A percentile compares a stretch with the other conserved stretches of the same genome.
phyloP scores from a whole-genome alignment of 2,329 filamentous ascomycete species.

The Biscogniauxia sp. region DNA sequence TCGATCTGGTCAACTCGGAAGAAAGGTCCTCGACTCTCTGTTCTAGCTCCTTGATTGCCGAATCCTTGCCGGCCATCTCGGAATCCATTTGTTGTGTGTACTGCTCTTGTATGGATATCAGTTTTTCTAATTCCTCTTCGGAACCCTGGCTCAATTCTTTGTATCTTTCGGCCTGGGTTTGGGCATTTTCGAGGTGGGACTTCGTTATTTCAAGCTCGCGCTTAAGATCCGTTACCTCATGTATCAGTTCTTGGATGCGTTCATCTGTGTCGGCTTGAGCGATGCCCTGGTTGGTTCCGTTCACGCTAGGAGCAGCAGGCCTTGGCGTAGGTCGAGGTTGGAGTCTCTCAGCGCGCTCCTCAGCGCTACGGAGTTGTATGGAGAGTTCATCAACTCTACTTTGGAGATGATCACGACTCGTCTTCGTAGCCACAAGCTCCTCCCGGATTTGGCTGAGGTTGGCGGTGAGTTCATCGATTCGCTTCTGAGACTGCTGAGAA shows the following conservation, averaged over 20 bases:
- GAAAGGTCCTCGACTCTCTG: slow-evolving; percentile 82
- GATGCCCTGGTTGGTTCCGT: slow-evolving; percentile 39
- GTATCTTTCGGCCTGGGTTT: slow-evolving; percentile 81
- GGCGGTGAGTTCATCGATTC: slow-evolving; percentile 85
- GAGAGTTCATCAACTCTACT: slow-evolving; percentile 83
- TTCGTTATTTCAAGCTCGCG: slow-evolving; percentile 80
- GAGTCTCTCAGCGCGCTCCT: slow-evolving; percentile 79
- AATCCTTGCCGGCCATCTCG: slow-evolving; percentile 73
- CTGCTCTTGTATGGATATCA: slow-evolving; percentile 78
- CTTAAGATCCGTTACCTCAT: slow-evolving; percentile 83
- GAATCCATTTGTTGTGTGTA: slow-evolving; percentile 84
- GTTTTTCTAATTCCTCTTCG: slow-evolving; percentile 80
- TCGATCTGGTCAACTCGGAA: slow-evolving; percentile 75
- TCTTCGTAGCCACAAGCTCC: slow-evolving; percentile 82
- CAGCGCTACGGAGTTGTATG: slow-evolving; percentile 82
- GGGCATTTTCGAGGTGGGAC: slow-evolving; percentile 76
- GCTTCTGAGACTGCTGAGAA: slow-evolving; percentile 79
- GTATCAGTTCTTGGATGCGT: slow-evolving; percentile 73
- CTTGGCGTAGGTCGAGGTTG: slow-evolving; percentile 74
- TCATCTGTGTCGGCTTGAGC: slow-evolving; percentile 54
- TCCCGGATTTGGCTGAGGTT: slow-evolving; percentile 80
- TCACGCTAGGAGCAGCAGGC: slow-evolving; percentile 39
- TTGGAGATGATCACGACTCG: slow-evolving; percentile 84
- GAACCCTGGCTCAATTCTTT: slow-evolving; percentile 81
- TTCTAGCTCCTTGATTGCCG: slow-evolving; percentile 75